These are phyloP conservation scores for Saitozyma sp. DNA, from an alignment of 768 basidiomycete genomes.

Conservation along the genomic window DNA sequence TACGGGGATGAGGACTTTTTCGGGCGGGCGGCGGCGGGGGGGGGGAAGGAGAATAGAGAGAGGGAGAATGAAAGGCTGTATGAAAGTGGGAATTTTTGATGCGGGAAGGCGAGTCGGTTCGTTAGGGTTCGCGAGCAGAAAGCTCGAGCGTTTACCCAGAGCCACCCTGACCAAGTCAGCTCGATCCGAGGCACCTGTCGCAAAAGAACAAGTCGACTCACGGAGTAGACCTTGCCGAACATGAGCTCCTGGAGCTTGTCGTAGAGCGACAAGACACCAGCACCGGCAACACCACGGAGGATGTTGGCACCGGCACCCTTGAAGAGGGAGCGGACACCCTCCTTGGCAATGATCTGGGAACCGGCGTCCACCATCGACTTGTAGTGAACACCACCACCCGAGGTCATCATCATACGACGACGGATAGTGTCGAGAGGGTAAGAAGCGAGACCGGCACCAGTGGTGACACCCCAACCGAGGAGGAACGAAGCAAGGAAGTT, in stretches of 20 bases:
- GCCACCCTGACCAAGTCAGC: constrained; percentile 34
- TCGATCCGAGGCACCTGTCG: neutral
- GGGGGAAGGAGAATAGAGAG: constrained; percentile 4
- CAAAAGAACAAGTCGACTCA: constrained; percentile 59
- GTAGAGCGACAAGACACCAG: constrained; percentile 97
- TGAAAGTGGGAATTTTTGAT: neutral
- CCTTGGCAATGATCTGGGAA: constrained; percentile 90
- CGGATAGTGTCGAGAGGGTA: constrained; percentile 60
- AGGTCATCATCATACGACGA: constrained; percentile 99
- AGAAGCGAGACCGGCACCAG: constrained; percentile 98
- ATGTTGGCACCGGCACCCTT: constrained; percentile 95
- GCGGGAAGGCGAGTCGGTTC: neutral
- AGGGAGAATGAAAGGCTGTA: neutral
- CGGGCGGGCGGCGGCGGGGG: too few species aligned
- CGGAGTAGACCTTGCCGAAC: constrained; percentile 99
- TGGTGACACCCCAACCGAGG: constrained; percentile 99
- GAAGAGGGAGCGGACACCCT: constrained; percentile 88
- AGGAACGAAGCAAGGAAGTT: constrained; percentile 95
- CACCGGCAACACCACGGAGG: constrained; percentile 99
- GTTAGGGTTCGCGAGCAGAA: constrained; percentile 4
- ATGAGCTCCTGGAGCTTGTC: constrained; percentile 92
- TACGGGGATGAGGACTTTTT: neutral
- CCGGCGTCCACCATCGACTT: constrained; percentile 99
- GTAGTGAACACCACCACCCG: constrained; percentile 92
- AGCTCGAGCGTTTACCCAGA: constrained; percentile 42